Conservation (phyloP, 1,284 basidiomycete genomes). For the Ustilago loliicola region DNA sequence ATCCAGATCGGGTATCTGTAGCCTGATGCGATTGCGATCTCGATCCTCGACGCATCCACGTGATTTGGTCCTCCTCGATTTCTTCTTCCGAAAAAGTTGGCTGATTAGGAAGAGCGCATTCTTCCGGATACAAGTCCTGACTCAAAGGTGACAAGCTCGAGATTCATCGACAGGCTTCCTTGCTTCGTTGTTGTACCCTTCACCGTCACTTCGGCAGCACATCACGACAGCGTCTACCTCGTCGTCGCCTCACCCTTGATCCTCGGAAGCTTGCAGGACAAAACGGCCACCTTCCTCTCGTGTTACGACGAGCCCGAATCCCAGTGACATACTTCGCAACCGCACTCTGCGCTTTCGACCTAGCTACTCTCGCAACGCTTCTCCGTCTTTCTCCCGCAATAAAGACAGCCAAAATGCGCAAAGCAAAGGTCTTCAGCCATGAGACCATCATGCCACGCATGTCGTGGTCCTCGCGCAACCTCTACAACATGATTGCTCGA, state of each 20-base stretch:
- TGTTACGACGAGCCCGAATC: neutral
- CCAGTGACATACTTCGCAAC: too few species aligned
- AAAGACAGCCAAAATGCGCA: slow-evolving; percentile 52
- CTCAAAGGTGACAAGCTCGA: neutral
- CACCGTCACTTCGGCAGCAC: neutral
- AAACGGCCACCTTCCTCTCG: neutral
- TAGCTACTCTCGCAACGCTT: neutral
- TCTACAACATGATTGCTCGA: slow-evolving; percentile 80
- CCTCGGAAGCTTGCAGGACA: neutral
- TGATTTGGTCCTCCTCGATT: slow-evolving; percentile 29
- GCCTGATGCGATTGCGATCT: slow-evolving; percentile 7
- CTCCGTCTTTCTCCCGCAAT: neutral
- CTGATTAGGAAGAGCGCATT: slow-evolving; percentile 10
- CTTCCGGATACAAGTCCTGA: neutral
- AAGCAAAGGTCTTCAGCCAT: slow-evolving; percentile 63
- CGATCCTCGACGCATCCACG: slow-evolving; percentile 14
- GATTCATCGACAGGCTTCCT: neutral
- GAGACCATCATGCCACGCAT: slow-evolving; percentile 66
- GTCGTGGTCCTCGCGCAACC: slow-evolving; percentile 80
- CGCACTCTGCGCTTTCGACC: too few species aligned
- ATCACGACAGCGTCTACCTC: neutral
- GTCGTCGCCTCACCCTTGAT: neutral
- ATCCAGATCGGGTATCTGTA: neutral
- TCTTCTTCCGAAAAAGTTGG: slow-evolving; percentile 41
- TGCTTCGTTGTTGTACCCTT: neutral